A percentile compares a stretch with the other conserved stretches of the same genome.
Evolutionary conservation across 2,329 filamentous ascomycete genomes (phyloP).

Genomic region (Coccinonectria pachysandricola): DNA sequence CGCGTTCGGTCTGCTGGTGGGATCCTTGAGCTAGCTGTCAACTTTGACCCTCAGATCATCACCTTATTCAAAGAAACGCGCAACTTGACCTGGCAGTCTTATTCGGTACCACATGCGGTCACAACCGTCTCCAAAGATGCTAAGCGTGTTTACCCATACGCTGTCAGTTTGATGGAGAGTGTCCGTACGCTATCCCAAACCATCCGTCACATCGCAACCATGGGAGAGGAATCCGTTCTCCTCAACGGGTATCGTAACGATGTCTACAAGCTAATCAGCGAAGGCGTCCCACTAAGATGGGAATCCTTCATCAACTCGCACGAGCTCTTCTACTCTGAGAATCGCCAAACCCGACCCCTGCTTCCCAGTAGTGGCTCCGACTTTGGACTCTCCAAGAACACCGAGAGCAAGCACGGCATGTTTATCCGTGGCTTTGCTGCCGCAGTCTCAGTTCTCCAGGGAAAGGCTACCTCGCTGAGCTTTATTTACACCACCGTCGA

Average conservation of each 20-base stretch:
- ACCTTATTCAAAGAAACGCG: slow-evolving; percentile 97
- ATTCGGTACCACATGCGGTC: slow-evolving; percentile 85
- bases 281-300: slow-evolving; percentile 87
- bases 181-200: slow-evolving; percentile 91
- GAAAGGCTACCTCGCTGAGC: slow-evolving; percentile 70
- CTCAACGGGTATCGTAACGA: slow-evolving; percentile 89
- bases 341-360: slow-evolving; percentile 35
- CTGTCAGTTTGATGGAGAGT: slow-evolving; percentile 96
- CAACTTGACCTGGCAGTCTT: slow-evolving; percentile 91
- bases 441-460: slow-evolving; percentile 77
- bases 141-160: slow-evolving; percentile 96
- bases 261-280: slow-evolving; percentile 70
- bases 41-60: slow-evolving; percentile 96
- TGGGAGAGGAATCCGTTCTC: slow-evolving; percentile 80
- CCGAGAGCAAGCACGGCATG: slow-evolving; percentile 88
- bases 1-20: slow-evolving; percentile 87
- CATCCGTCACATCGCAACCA: slow-evolving; percentile 68
- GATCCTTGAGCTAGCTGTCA: slow-evolving; percentile 77
- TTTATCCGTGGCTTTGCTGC: slow-evolving; percentile 91
- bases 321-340: slow-evolving; percentile 61
- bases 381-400: slow-evolving; percentile 39
- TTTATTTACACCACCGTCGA: slow-evolving; percentile 73
- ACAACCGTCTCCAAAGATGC: slow-evolving; percentile 96
- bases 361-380: slow-evolving; percentile 27
- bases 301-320: slow-evolving; percentile 97